Conservation (phyloP, 176 grass and related monocot genomes). For the Poa pratensis region DNA sequence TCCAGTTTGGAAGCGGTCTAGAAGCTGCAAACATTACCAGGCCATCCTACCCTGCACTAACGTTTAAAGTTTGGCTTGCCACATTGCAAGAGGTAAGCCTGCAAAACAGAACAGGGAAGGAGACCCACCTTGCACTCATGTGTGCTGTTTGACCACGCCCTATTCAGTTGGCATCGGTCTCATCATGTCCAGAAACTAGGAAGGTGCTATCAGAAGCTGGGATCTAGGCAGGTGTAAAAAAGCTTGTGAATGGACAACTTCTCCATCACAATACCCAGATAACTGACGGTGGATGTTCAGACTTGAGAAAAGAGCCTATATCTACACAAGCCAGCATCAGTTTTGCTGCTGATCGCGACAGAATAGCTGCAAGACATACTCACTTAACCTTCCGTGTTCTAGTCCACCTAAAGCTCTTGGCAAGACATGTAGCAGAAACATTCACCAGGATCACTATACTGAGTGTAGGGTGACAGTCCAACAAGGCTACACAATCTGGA, state of each 20-base stretch:
- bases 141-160: constrained; percentile 12
- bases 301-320: not conserved
- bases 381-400: not conserved
- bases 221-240: constrained; percentile 4
- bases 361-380: constrained; percentile 23
- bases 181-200: constrained; percentile 6
- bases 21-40: not conserved
- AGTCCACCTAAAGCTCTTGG: not conserved
- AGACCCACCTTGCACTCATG: not conserved
- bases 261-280: constrained; percentile 26
- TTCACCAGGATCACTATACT: not conserved
- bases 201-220: constrained; percentile 5
- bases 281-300: not conserved
- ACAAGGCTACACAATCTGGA: not conserved
- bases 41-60: constrained; percentile 11
- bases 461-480: not conserved
- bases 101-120: not conserved
- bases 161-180: constrained; percentile 8
- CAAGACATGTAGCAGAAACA: not conserved
- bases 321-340: not conserved
- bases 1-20: constrained; percentile 17
- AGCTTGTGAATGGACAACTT: not conserved
- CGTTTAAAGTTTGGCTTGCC: constrained; percentile 27
- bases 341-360: constrained; percentile 7
- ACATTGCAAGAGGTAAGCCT: constrained; percentile 5